phyloP scores from a whole-genome alignment of 179 eudicot genomes.

The Beta corolliflora region DNA sequence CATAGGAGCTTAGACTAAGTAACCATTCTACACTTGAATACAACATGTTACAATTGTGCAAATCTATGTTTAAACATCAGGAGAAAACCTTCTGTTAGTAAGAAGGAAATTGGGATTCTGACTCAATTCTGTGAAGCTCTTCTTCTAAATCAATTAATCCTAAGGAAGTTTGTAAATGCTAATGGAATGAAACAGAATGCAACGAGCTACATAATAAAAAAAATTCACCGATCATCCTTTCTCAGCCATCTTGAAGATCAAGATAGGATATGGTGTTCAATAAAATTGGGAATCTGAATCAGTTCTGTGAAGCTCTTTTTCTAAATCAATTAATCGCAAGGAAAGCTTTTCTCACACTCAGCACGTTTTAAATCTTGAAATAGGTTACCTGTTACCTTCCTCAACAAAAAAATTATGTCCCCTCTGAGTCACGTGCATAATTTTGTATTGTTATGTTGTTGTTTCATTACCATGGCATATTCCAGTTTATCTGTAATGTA shows the following conservation, averaged over 20 bases:
- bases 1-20: background rate
- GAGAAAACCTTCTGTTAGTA: background rate
- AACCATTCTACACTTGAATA: background rate
- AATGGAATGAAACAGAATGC: background rate
- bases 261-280: background rate
- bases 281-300: background rate
- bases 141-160: too few species aligned
- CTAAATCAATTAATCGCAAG: background rate
- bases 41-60: background rate
- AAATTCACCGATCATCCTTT: background rate
- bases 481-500: background rate
- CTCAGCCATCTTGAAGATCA: background rate
- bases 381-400: background rate
- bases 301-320: background rate
- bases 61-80: background rate
- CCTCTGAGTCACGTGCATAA: background rate
- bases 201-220: background rate
- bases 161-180: background rate
- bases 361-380: background rate
- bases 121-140: too few species aligned
- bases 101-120: background rate
- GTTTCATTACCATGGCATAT: background rate
- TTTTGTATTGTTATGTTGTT: background rate
- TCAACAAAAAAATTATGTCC: background rate
- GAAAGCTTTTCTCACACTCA: background rate